Conservation (phyloP, 2,329 filamentous ascomycete species). For the Sporothrix sp. region DNA sequence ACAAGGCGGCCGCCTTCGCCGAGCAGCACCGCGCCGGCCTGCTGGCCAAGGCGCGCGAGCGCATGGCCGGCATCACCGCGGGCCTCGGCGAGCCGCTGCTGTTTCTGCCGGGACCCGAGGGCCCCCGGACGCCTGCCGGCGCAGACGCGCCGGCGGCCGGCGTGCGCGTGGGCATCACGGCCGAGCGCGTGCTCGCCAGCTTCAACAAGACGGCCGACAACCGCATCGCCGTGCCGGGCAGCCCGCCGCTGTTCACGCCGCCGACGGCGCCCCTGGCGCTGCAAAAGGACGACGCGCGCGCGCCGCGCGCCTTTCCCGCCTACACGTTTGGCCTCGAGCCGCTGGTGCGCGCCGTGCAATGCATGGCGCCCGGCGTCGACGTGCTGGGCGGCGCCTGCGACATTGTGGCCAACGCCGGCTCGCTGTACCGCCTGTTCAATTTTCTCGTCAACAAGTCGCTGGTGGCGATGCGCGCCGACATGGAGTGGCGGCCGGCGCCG, state of each 20-base stretch:
- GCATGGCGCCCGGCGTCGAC: constrained; percentile 10
- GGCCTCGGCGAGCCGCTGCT: background rate
- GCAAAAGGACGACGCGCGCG: background rate
- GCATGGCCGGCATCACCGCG: background rate
- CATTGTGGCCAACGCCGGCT: constrained; percentile 19
- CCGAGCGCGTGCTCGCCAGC: constrained; percentile 15
- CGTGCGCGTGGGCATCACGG: background rate
- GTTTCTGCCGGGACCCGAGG: background rate
- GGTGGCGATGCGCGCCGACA: constrained; percentile 14
- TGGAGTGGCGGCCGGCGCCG: constrained; percentile 11
- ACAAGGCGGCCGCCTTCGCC: background rate
- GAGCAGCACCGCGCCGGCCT: too few relatives aligned
- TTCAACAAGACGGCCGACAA: constrained; percentile 19
- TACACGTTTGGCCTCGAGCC: constrained; percentile 19
- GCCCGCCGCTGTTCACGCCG: constrained; percentile 16
- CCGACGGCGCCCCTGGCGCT: background rate
- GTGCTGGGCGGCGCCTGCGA: constrained; percentile 11
- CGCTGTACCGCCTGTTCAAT: constrained; percentile 18
- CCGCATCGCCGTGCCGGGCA: constrained; percentile 20
- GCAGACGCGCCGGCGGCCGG: too few relatives aligned
- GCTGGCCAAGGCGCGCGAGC: background rate
- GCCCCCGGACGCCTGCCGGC: background rate
- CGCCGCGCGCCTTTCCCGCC: background rate
- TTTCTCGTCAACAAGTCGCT: constrained; percentile 4
- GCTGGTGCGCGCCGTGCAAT: constrained; percentile 17